Evolutionary conservation across 352 stramenopile species (phyloP).

Genomic region (Phytopythium mirpurense): DNA sequence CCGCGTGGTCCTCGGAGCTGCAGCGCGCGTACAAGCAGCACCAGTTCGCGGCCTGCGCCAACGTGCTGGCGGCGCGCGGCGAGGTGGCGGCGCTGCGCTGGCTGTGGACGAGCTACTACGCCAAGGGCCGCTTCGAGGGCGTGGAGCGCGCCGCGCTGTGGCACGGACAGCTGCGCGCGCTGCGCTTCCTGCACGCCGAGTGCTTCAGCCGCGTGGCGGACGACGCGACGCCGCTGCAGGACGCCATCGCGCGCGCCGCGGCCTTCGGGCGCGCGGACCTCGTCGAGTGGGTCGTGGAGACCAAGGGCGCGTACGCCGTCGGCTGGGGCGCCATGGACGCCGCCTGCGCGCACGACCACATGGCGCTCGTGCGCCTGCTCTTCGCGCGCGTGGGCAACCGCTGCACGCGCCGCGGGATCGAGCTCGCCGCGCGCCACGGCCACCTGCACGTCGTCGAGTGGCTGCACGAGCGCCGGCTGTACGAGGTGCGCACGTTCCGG

Average conservation of each 20-base stretch:
- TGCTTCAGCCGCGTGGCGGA: slow-evolving; percentile 20
- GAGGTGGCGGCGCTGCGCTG: slow-evolving; percentile 21
- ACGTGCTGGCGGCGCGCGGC: slow-evolving; percentile 18
- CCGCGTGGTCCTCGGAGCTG: slow-evolving; percentile 29
- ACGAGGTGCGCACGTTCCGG: slow-evolving; percentile 27
- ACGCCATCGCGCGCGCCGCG: slow-evolving; percentile 29
- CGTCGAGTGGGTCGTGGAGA: slow-evolving; percentile 32
- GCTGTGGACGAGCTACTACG: slow-evolving; percentile 23
- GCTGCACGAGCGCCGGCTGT: slow-evolving; percentile 25
- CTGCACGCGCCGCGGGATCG: slow-evolving; percentile 25
- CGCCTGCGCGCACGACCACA: slow-evolving; percentile 31
- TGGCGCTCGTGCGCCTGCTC: slow-evolving; percentile 33
- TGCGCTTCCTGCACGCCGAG: slow-evolving; percentile 27
- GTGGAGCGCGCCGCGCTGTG: slow-evolving; percentile 29
- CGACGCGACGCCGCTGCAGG: slow-evolving; percentile 24
- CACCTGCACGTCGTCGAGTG: slow-evolving; percentile 29
- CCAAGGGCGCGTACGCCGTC: slow-evolving; percentile 32
- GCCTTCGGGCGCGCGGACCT: slow-evolving; percentile 10
- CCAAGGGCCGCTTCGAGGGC: slow-evolving; percentile 31
- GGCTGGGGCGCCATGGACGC: slow-evolving; percentile 33
- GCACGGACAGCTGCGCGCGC: slow-evolving; percentile 26
- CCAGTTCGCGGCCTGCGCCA: slow-evolving; percentile 29
- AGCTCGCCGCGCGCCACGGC: slow-evolving; percentile 25
- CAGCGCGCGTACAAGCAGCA: slow-evolving; percentile 28
- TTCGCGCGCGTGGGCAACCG: slow-evolving; percentile 26